Evolutionary conservation across 331 rosid genomes (phyloP).

Genomic region (Pyrus hybrid): DNA sequence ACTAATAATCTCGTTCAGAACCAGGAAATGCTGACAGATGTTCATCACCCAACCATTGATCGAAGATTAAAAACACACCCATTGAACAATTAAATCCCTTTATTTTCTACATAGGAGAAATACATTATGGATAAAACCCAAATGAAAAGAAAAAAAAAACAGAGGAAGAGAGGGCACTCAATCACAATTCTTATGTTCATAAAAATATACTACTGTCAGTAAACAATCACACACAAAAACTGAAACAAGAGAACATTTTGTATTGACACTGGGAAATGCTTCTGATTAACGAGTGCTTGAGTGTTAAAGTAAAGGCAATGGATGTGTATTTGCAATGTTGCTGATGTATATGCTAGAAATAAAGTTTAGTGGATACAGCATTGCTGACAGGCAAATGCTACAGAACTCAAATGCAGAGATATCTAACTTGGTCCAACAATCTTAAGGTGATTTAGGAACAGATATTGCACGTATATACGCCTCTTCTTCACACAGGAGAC

Average conservation of each 20-base stretch:
- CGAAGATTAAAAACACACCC: neutral
- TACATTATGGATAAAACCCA: neutral
- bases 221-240: neutral
- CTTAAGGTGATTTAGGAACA: neutral
- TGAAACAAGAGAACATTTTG: neutral
- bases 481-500: neutral
- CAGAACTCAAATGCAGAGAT: neutral
- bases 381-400: neutral
- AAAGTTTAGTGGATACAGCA: neutral
- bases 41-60: slow-evolving; percentile 2
- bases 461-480: neutral
- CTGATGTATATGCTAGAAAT: neutral
- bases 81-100: neutral
- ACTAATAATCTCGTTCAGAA: neutral
- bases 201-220: neutral
- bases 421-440: neutral
- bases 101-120: neutral
- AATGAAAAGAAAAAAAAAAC: neutral
- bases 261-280: neutral
- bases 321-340: too few species aligned
- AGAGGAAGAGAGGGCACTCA: neutral
- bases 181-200: neutral
- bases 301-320: too few species aligned
- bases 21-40: slow-evolving; percentile 3
- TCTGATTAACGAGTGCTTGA: too few species aligned